These are phyloP conservation scores for Pyrus betulifolia DNA, from an alignment of 306 rosid species.

Conservation along the genomic window DNA sequence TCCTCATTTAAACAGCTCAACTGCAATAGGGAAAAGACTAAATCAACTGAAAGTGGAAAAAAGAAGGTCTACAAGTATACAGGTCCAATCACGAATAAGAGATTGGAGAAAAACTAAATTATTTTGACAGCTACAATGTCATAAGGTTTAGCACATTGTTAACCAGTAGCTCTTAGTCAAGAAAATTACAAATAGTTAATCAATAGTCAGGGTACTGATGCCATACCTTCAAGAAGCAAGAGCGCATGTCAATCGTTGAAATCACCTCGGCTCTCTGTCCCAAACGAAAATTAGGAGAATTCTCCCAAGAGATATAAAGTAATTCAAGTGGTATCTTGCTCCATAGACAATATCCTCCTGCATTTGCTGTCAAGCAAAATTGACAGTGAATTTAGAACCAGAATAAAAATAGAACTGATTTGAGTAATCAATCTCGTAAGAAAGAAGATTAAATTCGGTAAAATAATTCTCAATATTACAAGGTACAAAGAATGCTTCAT, in stretches of 20 bases:
- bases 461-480: background rate
- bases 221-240: conserved; percentile 68
- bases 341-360: conserved; percentile 50
- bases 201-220: conserved; percentile 4
- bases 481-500: background rate
- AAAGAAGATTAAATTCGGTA: background rate
- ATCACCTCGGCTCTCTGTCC: conserved; percentile 58
- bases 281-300: conserved; percentile 43
- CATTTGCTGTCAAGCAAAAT: conserved; percentile 41
- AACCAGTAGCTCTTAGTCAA: conserved; percentile 13
- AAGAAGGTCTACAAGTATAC: background rate
- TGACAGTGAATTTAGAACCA: background rate
- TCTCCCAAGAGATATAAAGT: conserved; percentile 49
- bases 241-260: conserved; percentile 40
- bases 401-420: background rate
- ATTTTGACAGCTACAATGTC: background rate
- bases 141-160: conserved; percentile 4
- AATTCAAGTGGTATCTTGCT: conserved; percentile 60
- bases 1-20: conserved; percentile 44
- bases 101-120: background rate
- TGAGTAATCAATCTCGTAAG: background rate
- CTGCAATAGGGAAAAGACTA: conserved; percentile 38
- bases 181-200: conserved; percentile 1
- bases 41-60: background rate
- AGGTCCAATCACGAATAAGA: conserved; percentile 8